Evolutionary conservation across 2,329 filamentous ascomycete genomes (phyloP), one percentile per base, ranked within the genome.

Genomic region (Bipolaris cookei): DNA sequence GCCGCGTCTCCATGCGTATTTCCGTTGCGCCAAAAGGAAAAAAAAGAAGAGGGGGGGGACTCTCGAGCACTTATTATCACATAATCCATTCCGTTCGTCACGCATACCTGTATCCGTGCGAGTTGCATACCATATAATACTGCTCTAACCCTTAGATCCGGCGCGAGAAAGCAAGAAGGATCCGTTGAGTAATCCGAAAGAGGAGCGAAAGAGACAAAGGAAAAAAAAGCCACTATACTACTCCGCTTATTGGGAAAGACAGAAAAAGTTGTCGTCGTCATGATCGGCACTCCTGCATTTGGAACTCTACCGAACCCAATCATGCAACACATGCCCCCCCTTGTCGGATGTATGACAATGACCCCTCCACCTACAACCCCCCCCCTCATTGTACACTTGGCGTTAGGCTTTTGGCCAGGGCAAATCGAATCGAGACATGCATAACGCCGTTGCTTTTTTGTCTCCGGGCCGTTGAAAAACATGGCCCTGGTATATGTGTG

Each of bases 261-360:
- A 23, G 23, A 23, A 6, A 23, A 6, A 57, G 59, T 35, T 41
- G 14, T 57, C 45, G 54, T 60, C 60, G 58, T 65, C 60, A 61
- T 61, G 61, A 63, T 65, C 60, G 55, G 51, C 62, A 59, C 37
- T 51, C 57, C 42, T 61, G 49, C 59, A 48, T 56, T 41, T 39
- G 10, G 37, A 23, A 23, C 37, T 39, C 37, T 55, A 28, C 50
- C 10, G 42, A 35, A 35, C 45, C 14, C 43, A 30, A 28, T 41
- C 46, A 25, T 25, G 23, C 6, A 25, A 25, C 23, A 25, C 7
- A 25, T 7, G 6, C 23, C 23, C 38, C 4, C 30, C 38, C 38
- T 13, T 6, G 38, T 41, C 38, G 13, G 20, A 41, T 6, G 20
- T 41, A 23, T 41, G 38, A 41, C 38, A 41, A 23, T 10, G 38